Evolutionary conservation across 495 filamentous ascomycete genomes (phyloP).

Genomic region (Cairneyella variabilis): DNA sequence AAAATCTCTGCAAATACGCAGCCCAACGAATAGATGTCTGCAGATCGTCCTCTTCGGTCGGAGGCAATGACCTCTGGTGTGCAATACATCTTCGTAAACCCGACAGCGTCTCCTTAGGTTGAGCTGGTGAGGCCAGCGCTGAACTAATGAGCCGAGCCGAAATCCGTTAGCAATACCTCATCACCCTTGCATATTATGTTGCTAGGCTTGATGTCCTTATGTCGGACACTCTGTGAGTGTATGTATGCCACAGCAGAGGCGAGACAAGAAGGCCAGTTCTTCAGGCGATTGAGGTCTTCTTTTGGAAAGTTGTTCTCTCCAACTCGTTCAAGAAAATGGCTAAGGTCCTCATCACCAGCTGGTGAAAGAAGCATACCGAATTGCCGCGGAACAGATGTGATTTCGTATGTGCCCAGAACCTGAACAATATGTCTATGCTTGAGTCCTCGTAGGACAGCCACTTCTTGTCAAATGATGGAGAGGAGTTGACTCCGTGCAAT

Average conservation of each 20-base stretch:
- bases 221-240: slow-evolving; percentile 31
- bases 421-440: slow-evolving; percentile 5
- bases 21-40: slow-evolving; percentile 42
- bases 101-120: background rate
- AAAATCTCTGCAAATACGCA: slow-evolving; percentile 40
- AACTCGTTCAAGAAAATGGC: slow-evolving; percentile 5
- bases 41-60: slow-evolving; percentile 22
- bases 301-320: background rate
- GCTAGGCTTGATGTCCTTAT: too few relatives aligned
- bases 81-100: slow-evolving; percentile 21
- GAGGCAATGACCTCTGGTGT: slow-evolving; percentile 30
- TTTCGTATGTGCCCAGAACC: slow-evolving; percentile 8
- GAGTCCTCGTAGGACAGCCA: background rate
- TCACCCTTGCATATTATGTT: too few relatives aligned
- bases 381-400: slow-evolving; percentile 5
- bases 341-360: slow-evolving; percentile 8
- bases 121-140: too few relatives aligned
- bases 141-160: too few relatives aligned
- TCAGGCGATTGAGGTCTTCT: background rate
- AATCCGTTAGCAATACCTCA: too few relatives aligned
- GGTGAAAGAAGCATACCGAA: slow-evolving; percentile 10
- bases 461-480: slow-evolving; percentile 3
- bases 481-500: slow-evolving; percentile 1
- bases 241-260: too few relatives aligned
- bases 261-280: slow-evolving; percentile 35